These are phyloP conservation scores for Parathielavia hyrcaniae DNA, from an alignment of 495 filamentous ascomycete species.

Conservation along the genomic window DNA sequence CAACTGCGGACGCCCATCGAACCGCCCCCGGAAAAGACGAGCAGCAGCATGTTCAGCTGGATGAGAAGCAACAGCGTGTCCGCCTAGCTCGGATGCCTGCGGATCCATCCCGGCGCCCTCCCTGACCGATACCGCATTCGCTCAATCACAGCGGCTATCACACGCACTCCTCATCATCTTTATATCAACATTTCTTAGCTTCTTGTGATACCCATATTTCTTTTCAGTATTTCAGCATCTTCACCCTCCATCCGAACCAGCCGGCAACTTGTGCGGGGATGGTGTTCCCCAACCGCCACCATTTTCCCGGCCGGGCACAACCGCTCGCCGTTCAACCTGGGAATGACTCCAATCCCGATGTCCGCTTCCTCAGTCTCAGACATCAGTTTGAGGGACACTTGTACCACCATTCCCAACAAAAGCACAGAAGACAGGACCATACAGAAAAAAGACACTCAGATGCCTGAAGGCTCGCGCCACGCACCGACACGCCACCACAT, in stretches of 20 bases:
- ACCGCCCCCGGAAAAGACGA: conserved; percentile 5
- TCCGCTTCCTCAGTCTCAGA: not conserved
- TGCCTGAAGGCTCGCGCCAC: not conserved
- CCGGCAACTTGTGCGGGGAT: not conserved
- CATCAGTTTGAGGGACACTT: too few relatives aligned
- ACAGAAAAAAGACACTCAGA: not conserved
- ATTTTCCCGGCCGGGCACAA: too few relatives aligned
- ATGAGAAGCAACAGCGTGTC: conserved; percentile 27
- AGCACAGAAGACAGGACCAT: not conserved
- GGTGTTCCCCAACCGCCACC: not conserved
- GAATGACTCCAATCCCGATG: not conserved
- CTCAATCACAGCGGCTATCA: not conserved
- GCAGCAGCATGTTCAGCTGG: conserved; percentile 33
- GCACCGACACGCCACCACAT: too few relatives aligned
- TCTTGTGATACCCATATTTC: conserved; percentile 21
- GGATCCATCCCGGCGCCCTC: not conserved
- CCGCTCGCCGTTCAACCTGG: too few relatives aligned
- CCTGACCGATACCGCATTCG: not conserved
- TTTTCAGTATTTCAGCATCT: not conserved
- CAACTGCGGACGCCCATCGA: conserved; percentile 49
- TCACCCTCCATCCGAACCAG: not conserved
- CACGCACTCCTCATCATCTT: not conserved
- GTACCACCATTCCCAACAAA: not conserved
- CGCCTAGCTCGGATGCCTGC: conserved; percentile 19
- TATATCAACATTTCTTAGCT: not conserved